These are phyloP conservation scores for Suillus weaverae DNA, from an alignment of 768 basidiomycete species.

Conservation along the genomic window DNA sequence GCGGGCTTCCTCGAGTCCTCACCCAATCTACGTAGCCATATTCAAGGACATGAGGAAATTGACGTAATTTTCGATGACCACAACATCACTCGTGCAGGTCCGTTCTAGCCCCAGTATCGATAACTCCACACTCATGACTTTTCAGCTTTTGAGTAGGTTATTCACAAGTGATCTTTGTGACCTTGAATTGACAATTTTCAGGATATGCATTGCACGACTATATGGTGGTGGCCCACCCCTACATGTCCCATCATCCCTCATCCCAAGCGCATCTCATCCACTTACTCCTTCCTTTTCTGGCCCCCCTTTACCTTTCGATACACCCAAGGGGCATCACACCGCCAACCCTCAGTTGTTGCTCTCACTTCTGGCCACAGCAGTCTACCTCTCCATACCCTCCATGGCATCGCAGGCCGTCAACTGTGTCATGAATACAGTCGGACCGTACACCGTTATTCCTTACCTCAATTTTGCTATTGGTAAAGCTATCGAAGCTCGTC, in stretches of 20 bases:
- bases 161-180: not conserved
- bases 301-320: constrained; percentile 20
- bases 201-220: constrained; percentile 81
- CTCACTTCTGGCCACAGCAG: constrained; percentile 82
- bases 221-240: constrained; percentile 85
- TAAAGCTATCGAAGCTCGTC: constrained; percentile 49
- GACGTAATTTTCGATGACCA: constrained; percentile 76
- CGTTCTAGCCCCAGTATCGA: constrained; percentile 24
- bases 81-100: constrained; percentile 87
- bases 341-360: constrained; percentile 80
- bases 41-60: constrained; percentile 51
- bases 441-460: constrained; percentile 71
- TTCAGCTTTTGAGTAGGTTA: constrained; percentile 84
- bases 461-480: constrained; percentile 87
- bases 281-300: constrained; percentile 66
- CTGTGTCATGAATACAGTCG: constrained; percentile 68
- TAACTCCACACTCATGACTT: constrained; percentile 14
- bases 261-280: constrained; percentile 67
- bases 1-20: constrained; percentile 71
- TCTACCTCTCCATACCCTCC: constrained; percentile 81
- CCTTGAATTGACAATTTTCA: constrained; percentile 31
- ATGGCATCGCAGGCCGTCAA: constrained; percentile 75
- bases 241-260: constrained; percentile 59
- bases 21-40: constrained; percentile 19
- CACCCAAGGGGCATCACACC: constrained; percentile 62